A percentile compares a stretch with the other conserved stretches of the same genome.
Evolutionary conservation across 2,329 filamentous ascomycete genomes (phyloP).

Genomic region (Monilinia fructigena): DNA sequence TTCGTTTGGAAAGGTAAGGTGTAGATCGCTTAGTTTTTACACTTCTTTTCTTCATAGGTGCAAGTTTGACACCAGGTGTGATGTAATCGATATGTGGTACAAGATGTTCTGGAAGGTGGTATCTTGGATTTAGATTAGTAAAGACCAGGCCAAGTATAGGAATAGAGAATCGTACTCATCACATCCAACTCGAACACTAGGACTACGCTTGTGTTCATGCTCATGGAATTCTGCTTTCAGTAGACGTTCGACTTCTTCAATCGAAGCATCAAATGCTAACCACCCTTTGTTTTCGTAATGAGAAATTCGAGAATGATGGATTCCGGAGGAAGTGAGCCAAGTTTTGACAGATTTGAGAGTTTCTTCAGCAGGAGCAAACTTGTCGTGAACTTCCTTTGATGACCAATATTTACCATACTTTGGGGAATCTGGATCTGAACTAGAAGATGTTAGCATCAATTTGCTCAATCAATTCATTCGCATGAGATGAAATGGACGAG

Average conservation of each 20-base stretch:
- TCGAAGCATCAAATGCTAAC: slow-evolving; percentile 42
- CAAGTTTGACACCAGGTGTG: slow-evolving; percentile 45
- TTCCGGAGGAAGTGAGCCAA: slow-evolving; percentile 41
- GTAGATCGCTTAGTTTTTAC: slow-evolving; percentile 25
- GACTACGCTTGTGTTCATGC: slow-evolving; percentile 37
- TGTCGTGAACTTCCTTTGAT: slow-evolving; percentile 30
- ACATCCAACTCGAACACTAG: slow-evolving; percentile 39
- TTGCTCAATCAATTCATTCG: background rate
- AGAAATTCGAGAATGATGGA: slow-evolving; percentile 37
- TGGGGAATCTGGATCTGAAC: slow-evolving; percentile 33
- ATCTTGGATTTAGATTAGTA: slow-evolving; percentile 30
- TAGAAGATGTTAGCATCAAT: slow-evolving; percentile 5
- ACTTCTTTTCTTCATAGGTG: slow-evolving; percentile 27
- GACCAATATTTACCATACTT: slow-evolving; percentile 31
- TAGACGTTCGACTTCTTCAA: slow-evolving; percentile 40
- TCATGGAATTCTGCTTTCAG: slow-evolving; percentile 41
- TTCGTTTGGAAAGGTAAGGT: slow-evolving; percentile 10
- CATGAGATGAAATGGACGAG: background rate
- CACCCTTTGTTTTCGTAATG: slow-evolving; percentile 41
- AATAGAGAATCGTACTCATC: slow-evolving; percentile 35
- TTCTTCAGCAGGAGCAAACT: slow-evolving; percentile 40
- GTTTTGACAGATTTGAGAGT: slow-evolving; percentile 37
- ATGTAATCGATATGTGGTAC: slow-evolving; percentile 48
- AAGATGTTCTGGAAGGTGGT: slow-evolving; percentile 46
- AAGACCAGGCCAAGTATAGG: background rate